Percentiles rank a stretch among this genome's conserved stretches.
These are phyloP conservation scores for Pyrenophora teres DNA, from an alignment of 2,329 filamentous ascomycete species.

Conservation along the genomic window DNA sequence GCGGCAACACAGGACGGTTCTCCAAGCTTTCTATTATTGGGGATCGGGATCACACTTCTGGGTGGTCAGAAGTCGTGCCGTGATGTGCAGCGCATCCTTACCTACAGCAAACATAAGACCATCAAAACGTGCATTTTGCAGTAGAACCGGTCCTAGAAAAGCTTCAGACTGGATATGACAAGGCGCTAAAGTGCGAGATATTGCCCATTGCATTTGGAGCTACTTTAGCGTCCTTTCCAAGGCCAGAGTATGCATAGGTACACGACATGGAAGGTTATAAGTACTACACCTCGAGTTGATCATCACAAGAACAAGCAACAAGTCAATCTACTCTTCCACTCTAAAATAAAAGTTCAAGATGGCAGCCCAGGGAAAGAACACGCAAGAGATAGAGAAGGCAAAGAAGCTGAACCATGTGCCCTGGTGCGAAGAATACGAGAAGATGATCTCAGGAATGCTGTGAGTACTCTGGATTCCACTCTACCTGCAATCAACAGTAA, in stretches of 20 bases:
- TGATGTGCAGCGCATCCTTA: background rate
- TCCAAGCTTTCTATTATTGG: too few relatives aligned
- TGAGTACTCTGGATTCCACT: constrained; percentile 38
- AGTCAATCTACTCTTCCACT: background rate
- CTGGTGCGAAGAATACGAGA: constrained; percentile 65
- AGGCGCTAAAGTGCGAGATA: constrained; percentile 30
- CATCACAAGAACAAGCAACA: background rate
- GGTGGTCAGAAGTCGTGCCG: constrained; percentile 20
- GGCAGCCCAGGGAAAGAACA: constrained; percentile 51
- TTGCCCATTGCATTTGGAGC: constrained; percentile 17
- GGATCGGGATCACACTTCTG: background rate
- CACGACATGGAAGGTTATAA: background rate
- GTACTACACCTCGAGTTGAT: background rate
- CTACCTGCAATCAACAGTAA: background rate
- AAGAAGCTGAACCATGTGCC: constrained; percentile 58
- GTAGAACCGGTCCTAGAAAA: too few relatives aligned
- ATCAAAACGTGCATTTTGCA: background rate
- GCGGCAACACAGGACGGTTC: background rate
- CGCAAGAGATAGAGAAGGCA: constrained; percentile 52
- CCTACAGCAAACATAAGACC: background rate
- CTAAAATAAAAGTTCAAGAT: constrained; percentile 21
- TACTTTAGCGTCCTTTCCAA: constrained; percentile 10
- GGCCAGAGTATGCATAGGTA: background rate
- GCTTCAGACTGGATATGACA: too few relatives aligned
- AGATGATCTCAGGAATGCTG: constrained; percentile 68